Evolutionary conservation across 2,329 filamentous ascomycete species (phyloP).

Genomic region (Aspergillus fumigatus): DNA sequence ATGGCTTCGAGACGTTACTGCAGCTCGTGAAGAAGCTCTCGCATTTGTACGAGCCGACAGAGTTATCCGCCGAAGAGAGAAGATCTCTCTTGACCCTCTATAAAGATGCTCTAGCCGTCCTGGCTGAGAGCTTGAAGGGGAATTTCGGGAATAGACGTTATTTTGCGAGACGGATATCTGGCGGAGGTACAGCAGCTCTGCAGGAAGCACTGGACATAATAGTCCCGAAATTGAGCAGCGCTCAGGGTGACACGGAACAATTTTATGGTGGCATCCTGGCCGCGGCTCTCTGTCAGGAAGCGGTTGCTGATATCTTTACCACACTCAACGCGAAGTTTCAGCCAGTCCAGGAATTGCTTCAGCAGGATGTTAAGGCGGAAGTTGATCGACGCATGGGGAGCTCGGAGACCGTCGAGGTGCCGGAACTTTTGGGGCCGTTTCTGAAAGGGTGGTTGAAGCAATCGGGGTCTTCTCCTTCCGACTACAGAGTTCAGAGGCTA

Average conservation of each 20-base stretch:
- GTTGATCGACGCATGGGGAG: conserved; percentile 36
- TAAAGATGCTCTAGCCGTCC: conserved; percentile 51
- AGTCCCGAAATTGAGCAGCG: conserved; percentile 52
- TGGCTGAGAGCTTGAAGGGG: conserved; percentile 69
- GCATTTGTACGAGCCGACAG: conserved; percentile 65
- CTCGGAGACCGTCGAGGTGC: conserved; percentile 40
- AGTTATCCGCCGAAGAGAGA: conserved; percentile 57
- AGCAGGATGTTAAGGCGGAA: conserved; percentile 22
- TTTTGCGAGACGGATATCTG: conserved; percentile 71
- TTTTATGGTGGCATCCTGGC: conserved; percentile 78
- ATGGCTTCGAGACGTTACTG: conserved; percentile 72
- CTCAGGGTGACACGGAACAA: conserved; percentile 61
- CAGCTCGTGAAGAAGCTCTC: conserved; percentile 65
- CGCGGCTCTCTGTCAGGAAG: conserved; percentile 75
- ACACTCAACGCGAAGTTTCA: conserved; percentile 30
- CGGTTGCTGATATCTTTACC: conserved; percentile 63
- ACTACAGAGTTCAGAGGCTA: conserved; percentile 38
- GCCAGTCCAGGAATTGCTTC: conserved; percentile 10
- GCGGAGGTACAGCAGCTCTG: conserved; percentile 72
- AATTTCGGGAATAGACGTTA: conserved; percentile 85
- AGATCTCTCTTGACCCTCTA: conserved; percentile 67
- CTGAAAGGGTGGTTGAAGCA: conserved; percentile 51
- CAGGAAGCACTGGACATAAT: conserved; percentile 65
- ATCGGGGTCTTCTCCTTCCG: conserved; percentile 50
- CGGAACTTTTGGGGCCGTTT: conserved; percentile 36